Percentiles rank a stretch among this genome's conserved stretches.
These are phyloP conservation scores for Pseudoneurospora amorphoporcata DNA, from an alignment of 495 filamentous ascomycete genomes.

Conservation along the genomic window DNA sequence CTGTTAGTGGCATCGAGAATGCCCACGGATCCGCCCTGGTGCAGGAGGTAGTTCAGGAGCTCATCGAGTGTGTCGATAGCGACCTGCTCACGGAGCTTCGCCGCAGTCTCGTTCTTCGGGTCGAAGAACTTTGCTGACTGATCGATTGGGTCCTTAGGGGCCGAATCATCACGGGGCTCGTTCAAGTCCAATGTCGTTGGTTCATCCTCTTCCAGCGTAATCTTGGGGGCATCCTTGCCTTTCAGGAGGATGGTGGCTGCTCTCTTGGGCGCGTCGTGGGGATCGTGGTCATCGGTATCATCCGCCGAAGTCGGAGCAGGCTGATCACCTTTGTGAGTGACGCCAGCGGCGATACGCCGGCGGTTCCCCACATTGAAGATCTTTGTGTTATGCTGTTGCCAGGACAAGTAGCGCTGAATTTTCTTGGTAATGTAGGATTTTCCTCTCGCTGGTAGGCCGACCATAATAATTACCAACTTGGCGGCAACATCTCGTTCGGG, in stretches of 20 bases:
- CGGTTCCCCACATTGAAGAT: slow-evolving; percentile 98
- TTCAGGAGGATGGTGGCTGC: slow-evolving; percentile 41
- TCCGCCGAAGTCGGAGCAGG: slow-evolving; percentile 14
- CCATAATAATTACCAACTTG: slow-evolving; percentile 97
- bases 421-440: slow-evolving; percentile 99
- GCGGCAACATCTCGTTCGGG: slow-evolving; percentile 84
- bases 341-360: slow-evolving; percentile 66
- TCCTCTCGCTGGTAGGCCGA: slow-evolving; percentile 85
- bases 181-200: slow-evolving; percentile 28
- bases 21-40: slow-evolving; percentile 81
- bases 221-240: slow-evolving; percentile 27
- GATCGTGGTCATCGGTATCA: slow-evolving; percentile 18
- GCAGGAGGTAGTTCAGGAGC: slow-evolving; percentile 74
- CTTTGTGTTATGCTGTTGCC: slow-evolving; percentile 87
- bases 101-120: slow-evolving; percentile 71
- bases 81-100: slow-evolving; percentile 78
- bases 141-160: slow-evolving; percentile 49
- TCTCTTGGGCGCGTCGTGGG: slow-evolving; percentile 28
- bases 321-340: slow-evolving; percentile 16
- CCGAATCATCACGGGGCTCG: background rate
- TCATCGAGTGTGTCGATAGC: slow-evolving; percentile 90
- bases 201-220: slow-evolving; percentile 18
- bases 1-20: slow-evolving; percentile 97
- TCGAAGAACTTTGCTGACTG: slow-evolving; percentile 94
- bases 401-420: slow-evolving; percentile 85